phyloP scores from a whole-genome alignment of 805 yeast species.

The Yarrowia osloensis region DNA sequence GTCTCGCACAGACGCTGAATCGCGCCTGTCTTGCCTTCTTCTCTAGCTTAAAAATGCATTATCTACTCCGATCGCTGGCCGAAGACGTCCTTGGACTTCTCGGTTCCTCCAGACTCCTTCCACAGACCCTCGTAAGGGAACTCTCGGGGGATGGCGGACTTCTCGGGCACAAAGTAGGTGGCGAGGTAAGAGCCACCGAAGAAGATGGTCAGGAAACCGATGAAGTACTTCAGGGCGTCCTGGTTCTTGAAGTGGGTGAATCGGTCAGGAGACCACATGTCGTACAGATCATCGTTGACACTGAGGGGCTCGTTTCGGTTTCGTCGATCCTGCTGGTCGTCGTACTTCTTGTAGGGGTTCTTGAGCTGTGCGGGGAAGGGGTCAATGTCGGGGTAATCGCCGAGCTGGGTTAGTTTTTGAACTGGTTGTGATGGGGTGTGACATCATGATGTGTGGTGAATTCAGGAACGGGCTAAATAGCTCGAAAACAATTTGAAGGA shows the following conservation, averaged over 20 bases:
- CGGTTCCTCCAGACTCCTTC: constrained; percentile 65
- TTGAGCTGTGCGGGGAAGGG: constrained; percentile 62
- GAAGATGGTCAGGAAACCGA: constrained; percentile 55
- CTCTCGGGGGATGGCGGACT: constrained; percentile 74
- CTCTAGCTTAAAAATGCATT: constrained; percentile 11
- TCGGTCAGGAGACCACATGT: constrained; percentile 86
- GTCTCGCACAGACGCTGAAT: too few species aligned
- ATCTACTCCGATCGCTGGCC: constrained; percentile 37
- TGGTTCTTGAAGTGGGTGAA: constrained; percentile 59
- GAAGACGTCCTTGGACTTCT: constrained; percentile 41
- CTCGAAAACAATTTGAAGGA: too few species aligned
- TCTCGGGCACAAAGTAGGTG: constrained; percentile 59
- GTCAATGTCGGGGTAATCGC: constrained; percentile 64
- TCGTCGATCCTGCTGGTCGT: constrained; percentile 79
- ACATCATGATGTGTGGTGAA: too few species aligned
- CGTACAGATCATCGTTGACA: constrained; percentile 69
- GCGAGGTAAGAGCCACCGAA: constrained; percentile 48
- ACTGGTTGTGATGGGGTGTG: too few species aligned
- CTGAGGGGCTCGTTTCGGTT: constrained; percentile 64
- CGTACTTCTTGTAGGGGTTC: constrained; percentile 72
- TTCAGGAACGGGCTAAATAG: too few species aligned
- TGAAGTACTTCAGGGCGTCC: constrained; percentile 61
- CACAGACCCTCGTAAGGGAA: constrained; percentile 78
- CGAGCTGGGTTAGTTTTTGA: constrained; percentile 34
- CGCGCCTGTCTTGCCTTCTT: too few species aligned